Evolutionary conservation across 306 rosid genomes (phyloP), one percentile per base, ranked within the genome.

Genomic region (Geum urbanum): DNA sequence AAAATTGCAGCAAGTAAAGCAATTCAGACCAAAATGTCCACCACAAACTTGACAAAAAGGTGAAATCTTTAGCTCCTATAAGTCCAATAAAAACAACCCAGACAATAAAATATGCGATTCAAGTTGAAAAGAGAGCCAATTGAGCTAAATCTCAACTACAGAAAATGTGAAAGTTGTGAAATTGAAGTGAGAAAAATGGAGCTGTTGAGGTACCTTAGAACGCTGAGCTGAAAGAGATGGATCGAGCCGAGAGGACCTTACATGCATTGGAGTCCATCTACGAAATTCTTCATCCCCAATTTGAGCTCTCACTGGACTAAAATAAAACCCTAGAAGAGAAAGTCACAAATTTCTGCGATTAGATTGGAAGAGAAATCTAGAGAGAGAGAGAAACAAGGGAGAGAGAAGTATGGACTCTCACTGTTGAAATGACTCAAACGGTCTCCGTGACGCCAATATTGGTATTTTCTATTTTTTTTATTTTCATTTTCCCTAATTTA

Each of bases 301-400:
- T 62, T 69, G 64, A 76, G 78, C 63, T 59, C 73, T 20, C 74
- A 77, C 74, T 74, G 69, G 68, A 32, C 67, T 63, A 76, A 68
- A 64, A 85, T 74, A 13, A 80, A 86, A 78, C 86, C 84, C 86
- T 81, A 78, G 44, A 16, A 78, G 59, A 70, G 72, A 46, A 70
- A 66, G 45, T 53, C 71, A 78, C 72, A 22, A 56, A 47, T 63
- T 61, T 68, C 72, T 63, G 74, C 43, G 90, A 84, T 72, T 78
- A 76, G 88, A 84, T 82, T 84, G 89, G 84, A 47, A 80, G 83
- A 77, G 60, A 74, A 76, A 67, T 63, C 77, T 53, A 78, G 79
- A 73, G 59, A 79, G 63, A 77, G 79, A 62, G 52, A 22, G 13
- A 10, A 0, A 52, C 27, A 19, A 3, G 60, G 13, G 1, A 32